Percentiles rank a stretch among this genome's conserved stretches.
Evolutionary conservation across 768 basidiomycete species (phyloP).

Genomic region (Kwoniella newhampshirensis): DNA sequence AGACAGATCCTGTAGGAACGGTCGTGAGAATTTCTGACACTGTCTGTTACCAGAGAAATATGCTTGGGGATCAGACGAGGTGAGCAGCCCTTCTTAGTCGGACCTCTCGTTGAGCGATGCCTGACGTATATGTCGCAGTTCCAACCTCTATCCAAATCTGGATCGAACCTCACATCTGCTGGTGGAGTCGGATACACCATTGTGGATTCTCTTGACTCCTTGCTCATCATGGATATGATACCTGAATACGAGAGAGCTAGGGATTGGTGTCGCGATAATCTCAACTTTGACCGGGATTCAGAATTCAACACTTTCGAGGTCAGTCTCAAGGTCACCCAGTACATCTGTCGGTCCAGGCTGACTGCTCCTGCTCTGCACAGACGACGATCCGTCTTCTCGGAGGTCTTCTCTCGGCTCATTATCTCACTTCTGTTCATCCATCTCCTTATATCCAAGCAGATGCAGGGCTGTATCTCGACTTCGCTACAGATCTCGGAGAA

Average conservation of each 20-base stretch:
- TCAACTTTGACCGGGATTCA: constrained; percentile 75
- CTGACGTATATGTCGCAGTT: constrained; percentile 58
- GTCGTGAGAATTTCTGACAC: neutral
- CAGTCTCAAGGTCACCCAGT: constrained; percentile 38
- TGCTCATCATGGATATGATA: constrained; percentile 78
- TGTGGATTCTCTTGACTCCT: constrained; percentile 80
- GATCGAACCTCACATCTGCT: constrained; percentile 69
- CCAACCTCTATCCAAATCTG: constrained; percentile 73
- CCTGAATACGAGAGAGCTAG: constrained; percentile 76
- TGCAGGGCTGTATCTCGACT: constrained; percentile 69
- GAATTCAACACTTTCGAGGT: constrained; percentile 90
- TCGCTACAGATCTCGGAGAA: constrained; percentile 78
- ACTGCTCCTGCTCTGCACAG: constrained; percentile 59
- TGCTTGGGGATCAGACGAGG: constrained; percentile 22
- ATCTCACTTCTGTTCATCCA: constrained; percentile 61
- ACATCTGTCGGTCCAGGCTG: too few species aligned
- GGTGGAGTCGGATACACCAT: constrained; percentile 89
- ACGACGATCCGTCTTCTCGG: constrained; percentile 91
- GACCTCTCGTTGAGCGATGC: neutral
- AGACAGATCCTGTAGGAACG: neutral
- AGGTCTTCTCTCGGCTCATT: constrained; percentile 80
- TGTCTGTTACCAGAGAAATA: constrained; percentile 6
- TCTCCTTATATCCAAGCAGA: constrained; percentile 44
- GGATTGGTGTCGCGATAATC: constrained; percentile 68
- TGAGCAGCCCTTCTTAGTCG: neutral